phyloP scores from a whole-genome alignment of 495 filamentous ascomycete genomes.

The Aspergillus mulundensis region DNA sequence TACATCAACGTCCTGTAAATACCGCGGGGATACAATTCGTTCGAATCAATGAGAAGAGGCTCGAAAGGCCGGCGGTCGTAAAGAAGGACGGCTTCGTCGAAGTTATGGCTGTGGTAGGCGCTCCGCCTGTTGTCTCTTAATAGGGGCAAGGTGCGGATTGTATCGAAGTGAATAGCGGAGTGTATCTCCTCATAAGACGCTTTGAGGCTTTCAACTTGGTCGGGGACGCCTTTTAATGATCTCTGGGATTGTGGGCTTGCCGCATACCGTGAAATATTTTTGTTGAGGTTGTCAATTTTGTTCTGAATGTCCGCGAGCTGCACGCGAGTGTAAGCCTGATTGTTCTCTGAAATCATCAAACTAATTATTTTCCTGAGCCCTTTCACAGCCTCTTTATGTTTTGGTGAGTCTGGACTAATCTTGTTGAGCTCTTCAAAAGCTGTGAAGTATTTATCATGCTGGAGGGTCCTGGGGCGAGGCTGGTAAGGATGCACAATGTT shows the following conservation, averaged over 20 bases:
- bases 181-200: slow-evolving; percentile 4
- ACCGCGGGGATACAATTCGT: slow-evolving; percentile 55
- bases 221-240: slow-evolving; percentile 28
- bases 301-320: slow-evolving; percentile 24
- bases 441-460: slow-evolving; percentile 20
- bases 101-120: slow-evolving; percentile 13
- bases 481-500: no score
- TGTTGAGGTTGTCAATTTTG: slow-evolving; percentile 24
- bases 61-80: slow-evolving; percentile 65
- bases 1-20: slow-evolving; percentile 28
- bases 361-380: slow-evolving; percentile 10
- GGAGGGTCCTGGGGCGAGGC: slow-evolving; percentile 15
- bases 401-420: background rate
- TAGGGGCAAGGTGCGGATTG: slow-evolving; percentile 13
- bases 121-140: slow-evolving; percentile 26
- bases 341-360: slow-evolving; percentile 35
- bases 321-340: slow-evolving; percentile 22
- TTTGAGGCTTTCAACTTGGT: slow-evolving; percentile 18
- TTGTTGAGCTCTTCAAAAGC: slow-evolving; percentile 14
- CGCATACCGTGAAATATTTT: slow-evolving; percentile 29
- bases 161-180: slow-evolving; percentile 26
- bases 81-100: slow-evolving; percentile 45
- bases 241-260: slow-evolving; percentile 26
- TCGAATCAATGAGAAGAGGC: slow-evolving; percentile 41
- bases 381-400: slow-evolving; percentile 6